Conservation (phyloP, 2,329 filamentous ascomycete genomes). For the Dactylellina leptospora region DNA sequence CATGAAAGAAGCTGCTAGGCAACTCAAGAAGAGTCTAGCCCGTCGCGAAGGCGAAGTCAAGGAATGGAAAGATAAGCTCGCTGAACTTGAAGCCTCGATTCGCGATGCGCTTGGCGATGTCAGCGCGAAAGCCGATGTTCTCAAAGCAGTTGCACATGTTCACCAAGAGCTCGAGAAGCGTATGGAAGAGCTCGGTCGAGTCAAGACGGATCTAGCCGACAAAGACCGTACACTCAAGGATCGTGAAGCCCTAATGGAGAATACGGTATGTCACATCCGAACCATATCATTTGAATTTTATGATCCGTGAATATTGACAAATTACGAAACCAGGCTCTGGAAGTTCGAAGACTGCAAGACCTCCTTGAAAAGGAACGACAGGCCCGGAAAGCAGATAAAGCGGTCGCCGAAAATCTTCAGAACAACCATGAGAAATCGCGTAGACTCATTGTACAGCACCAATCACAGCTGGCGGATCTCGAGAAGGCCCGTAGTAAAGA, state of each 20-base stretch:
- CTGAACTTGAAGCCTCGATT: constrained; percentile 88
- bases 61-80: constrained; percentile 88
- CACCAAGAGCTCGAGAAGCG: constrained; percentile 88
- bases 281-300: not conserved
- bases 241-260: constrained; percentile 84
- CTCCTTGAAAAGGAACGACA: constrained; percentile 90
- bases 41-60: constrained; percentile 86
- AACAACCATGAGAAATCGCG: constrained; percentile 86
- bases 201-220: constrained; percentile 80
- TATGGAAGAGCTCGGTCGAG: constrained; percentile 79
- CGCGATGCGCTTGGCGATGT: constrained; percentile 87
- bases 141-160: constrained; percentile 86
- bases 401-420: constrained; percentile 86
- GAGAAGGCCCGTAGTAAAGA: constrained; percentile 81
- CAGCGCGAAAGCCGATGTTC: constrained; percentile 81
- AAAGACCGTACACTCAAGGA: constrained; percentile 91
- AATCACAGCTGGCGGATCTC: constrained; percentile 83
- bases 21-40: constrained; percentile 81
- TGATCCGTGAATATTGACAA: constrained; percentile 14
- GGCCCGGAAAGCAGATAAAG: constrained; percentile 83
- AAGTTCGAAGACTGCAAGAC: constrained; percentile 83
- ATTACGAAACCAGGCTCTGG: constrained; percentile 73
- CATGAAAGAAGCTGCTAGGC: constrained; percentile 85
- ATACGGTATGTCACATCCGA: constrained; percentile 52
- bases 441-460: constrained; percentile 84